Evolutionary conservation across 192 early-diverging fungal genomes (phyloP), one percentile per base, ranked within the genome.

Genomic region (Lobulomyces angularis): DNA sequence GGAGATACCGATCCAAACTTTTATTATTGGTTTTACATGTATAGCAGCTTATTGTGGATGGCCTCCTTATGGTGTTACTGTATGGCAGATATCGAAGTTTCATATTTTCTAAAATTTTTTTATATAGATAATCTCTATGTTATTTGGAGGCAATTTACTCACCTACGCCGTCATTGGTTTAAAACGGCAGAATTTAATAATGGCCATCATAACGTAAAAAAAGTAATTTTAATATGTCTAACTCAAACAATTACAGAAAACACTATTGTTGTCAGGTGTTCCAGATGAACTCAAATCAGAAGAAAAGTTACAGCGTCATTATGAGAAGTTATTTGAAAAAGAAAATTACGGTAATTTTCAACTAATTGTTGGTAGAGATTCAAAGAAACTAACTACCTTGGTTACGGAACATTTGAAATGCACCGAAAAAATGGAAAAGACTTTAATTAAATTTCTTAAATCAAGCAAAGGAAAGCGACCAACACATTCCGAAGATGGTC

Each of bases 401-500:
- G 37, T 68, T n/a, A 30, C 30, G 1, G 37, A 59, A 26, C 67
- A 69, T 35, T 21, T 59, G 36, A 41, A 53, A 28, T 14, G 35
- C 12, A 68, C 65, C 8, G 8, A 19, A 19, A 25, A 35, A 17
- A 19, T 68, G 16, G 67, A 69, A 48, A 34, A 41, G 12, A 42
- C 48, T 7, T 36, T 65, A 20, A 38, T 41, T 5, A 53, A 35
- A 37, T 67, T 18, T 22, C 28, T 58, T 3, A 53, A 56, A 11
- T 19, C 54, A 2, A n/a, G n/a, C n/a, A n/a, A n/a, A n/a, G n/a
- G n/a, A n/a, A 48, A 55, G 26, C 45, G 66, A 3, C 66, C 66
- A 2, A 48, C 38, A 24, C 55, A 67, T 37, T 14, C 35, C 19
- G 43, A 46, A 16, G 50, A 55, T 33, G 28, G 37, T 23, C 31